phyloP scores from a whole-genome alignment of 768 basidiomycete genomes.

The Pisolithus sp. region DNA sequence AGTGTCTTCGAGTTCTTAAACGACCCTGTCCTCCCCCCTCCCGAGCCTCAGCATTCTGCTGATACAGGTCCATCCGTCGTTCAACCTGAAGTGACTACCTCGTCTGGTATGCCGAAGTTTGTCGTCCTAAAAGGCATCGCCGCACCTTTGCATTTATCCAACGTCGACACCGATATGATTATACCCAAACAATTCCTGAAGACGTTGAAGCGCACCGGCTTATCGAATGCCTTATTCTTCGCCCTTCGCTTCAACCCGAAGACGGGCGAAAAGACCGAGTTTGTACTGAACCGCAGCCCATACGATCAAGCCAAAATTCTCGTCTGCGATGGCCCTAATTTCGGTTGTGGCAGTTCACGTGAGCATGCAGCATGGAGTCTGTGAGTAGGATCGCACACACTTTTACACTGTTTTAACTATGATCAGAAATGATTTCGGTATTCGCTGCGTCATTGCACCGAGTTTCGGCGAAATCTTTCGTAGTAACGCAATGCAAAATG shows the following conservation, averaged over 20 bases:
- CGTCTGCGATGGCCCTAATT: constrained; percentile 81
- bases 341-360: constrained; percentile 85
- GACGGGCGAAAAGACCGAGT: constrained; percentile 77
- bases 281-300: constrained; percentile 75
- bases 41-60: constrained; percentile 36
- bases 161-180: constrained; percentile 91
- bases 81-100: constrained; percentile 37
- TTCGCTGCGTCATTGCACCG: constrained; percentile 80
- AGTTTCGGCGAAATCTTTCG: constrained; percentile 90
- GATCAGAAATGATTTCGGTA: constrained; percentile 79
- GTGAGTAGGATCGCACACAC: constrained; percentile 36
- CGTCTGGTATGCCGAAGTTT: constrained; percentile 56
- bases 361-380: constrained; percentile 89
- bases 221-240: constrained; percentile 78
- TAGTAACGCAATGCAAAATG: constrained; percentile 89
- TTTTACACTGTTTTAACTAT: constrained; percentile 4
- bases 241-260: constrained; percentile 72
- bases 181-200: constrained; percentile 94
- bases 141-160: constrained; percentile 74
- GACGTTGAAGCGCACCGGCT: constrained; percentile 83
- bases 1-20: constrained; percentile 74
- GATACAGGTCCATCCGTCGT: constrained; percentile 25
- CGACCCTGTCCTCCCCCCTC: constrained; percentile 54
- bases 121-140: constrained; percentile 65
- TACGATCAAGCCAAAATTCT: constrained; percentile 74